Evolutionary conservation across 495 filamentous ascomycete genomes (phyloP).

Genomic region (Lasiosphaeria hispida): DNA sequence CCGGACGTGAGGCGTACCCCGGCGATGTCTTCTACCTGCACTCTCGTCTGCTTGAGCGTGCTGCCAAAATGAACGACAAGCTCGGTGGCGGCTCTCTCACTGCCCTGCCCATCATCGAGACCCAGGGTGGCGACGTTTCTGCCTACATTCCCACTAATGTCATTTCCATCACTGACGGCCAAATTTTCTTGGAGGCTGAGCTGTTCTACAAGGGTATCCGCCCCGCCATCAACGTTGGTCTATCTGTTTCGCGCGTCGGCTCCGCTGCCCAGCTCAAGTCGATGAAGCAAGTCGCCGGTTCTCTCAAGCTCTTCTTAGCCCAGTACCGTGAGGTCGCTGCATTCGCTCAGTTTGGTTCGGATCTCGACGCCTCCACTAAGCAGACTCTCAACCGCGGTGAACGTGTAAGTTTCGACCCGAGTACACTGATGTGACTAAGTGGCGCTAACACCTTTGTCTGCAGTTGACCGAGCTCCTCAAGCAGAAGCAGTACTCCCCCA

Average conservation of each 20-base stretch:
- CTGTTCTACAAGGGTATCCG: slow-evolving; percentile 99
- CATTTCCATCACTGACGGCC: slow-evolving; percentile 99
- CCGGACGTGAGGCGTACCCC: slow-evolving; percentile 99
- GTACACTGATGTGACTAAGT: slow-evolving; percentile 3
- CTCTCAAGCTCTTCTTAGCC: slow-evolving; percentile 99
- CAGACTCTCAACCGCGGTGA: slow-evolving; percentile 98
- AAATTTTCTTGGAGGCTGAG: slow-evolving; percentile 99
- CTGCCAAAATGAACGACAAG: slow-evolving; percentile 98
- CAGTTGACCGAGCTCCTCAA: slow-evolving; percentile 92
- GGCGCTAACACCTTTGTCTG: slow-evolving; percentile 34
- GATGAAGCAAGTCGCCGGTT: slow-evolving; percentile 99
- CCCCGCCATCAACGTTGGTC: slow-evolving; percentile 99
- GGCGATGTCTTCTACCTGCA: slow-evolving; percentile 99
- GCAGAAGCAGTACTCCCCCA: slow-evolving; percentile 99
- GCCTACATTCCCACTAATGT: slow-evolving; percentile 99
- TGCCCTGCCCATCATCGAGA: slow-evolving; percentile 97
- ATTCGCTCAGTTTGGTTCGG: slow-evolving; percentile 99
- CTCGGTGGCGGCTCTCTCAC: slow-evolving; percentile 95
- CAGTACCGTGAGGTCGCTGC: slow-evolving; percentile 99
- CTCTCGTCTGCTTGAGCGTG: slow-evolving; percentile 98
- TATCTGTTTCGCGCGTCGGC: slow-evolving; percentile 99
- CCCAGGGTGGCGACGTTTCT: slow-evolving; percentile 99
- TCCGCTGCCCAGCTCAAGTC: slow-evolving; percentile 99
- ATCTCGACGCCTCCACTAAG: slow-evolving; percentile 98
- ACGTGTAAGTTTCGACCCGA: slow-evolving; percentile 70